These are phyloP conservation scores for Candida stauntonica DNA, from an alignment of 805 yeast species.

Conservation along the genomic window DNA sequence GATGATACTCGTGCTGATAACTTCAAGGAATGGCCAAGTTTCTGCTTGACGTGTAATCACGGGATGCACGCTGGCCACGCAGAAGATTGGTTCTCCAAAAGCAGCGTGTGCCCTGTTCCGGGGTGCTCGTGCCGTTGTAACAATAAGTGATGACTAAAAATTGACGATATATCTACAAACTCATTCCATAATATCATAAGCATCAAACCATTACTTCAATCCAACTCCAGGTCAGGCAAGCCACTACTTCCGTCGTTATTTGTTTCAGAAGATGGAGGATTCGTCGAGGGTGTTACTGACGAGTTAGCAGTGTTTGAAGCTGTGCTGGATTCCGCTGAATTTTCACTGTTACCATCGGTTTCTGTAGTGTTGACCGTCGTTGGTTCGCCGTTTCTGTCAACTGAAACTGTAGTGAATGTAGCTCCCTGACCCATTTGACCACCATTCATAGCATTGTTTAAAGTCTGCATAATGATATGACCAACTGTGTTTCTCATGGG, in stretches of 20 bases:
- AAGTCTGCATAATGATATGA: constrained; percentile 11
- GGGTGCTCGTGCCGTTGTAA: constrained; percentile 86
- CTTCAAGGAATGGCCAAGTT: constrained; percentile 83
- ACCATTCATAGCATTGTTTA: constrained; percentile 15
- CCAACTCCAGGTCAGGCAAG: not conserved
- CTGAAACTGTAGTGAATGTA: constrained; percentile 10
- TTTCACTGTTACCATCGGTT: not conserved
- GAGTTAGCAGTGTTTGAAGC: no score
- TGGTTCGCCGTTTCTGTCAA: constrained; percentile 1
- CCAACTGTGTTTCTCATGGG: constrained; percentile 13
- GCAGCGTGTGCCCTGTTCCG: constrained; percentile 89
- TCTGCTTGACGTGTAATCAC: constrained; percentile 87
- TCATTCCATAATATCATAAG: no score
- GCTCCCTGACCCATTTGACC: constrained; percentile 13
- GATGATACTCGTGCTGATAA: constrained; percentile 22
- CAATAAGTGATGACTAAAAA: constrained; percentile 35
- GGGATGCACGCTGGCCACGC: constrained; percentile 96
- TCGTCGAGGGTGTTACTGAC: no score
- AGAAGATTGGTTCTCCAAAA: constrained; percentile 90
- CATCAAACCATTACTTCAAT: no score
- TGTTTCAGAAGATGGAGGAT: not conserved
- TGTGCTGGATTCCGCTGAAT: no score
- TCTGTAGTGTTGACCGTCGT: no score
- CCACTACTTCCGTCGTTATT: not conserved
- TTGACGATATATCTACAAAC: not conserved